Evolutionary conservation across 306 rosid species (phyloP), one percentile per base, ranked within the genome.

Genomic region (Inga oerstediana): DNA sequence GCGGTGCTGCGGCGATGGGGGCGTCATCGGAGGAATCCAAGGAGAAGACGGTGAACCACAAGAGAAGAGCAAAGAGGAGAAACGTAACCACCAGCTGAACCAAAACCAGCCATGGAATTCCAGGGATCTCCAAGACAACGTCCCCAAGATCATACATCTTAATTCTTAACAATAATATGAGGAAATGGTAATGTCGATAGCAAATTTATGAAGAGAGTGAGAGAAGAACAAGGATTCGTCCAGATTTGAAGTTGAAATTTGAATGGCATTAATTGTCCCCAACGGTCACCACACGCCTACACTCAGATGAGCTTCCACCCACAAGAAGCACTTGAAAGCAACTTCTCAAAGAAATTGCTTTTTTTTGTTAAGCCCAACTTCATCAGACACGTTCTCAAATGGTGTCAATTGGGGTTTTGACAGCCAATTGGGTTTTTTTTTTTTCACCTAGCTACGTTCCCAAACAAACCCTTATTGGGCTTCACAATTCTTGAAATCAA

Each of bases 61-160:
- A 92, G 24, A 94, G 78, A 7, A 90, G 83, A 22, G 85, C 75
- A 32, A 94, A 35, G 74, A 96, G 93, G 59, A 94, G 96, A 69
- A 94, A 20, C 22, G 88, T 71, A 7, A 96, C 89, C 8, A 94
- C 19, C 9, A 92, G 78, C 70, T 94, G 99, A 79, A 90, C 89
- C 91, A 94, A 92, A 52, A 96, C 88, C n/a, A 96, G 84, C 97
- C 97, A 96, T 72, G 99, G 94, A 65, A 92, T 75, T 79, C 75
- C 84, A 79, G 72, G 81, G 80, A 79, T 90, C 62, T 83, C 76
- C 19, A 79, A 14, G 7, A 95, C 35, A 19, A 89, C 93, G 44
- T 91, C 97, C 56, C 92, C 94, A 81, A 87, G 90, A 85, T 90
- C 6, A 39, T 39, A 5, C 43, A 39, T 39, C 43, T 39, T 39